Base-by-base conservation (phyloP, 2,329 filamentous ascomycete genomes). In the Aspergillus candidus region DNA sequence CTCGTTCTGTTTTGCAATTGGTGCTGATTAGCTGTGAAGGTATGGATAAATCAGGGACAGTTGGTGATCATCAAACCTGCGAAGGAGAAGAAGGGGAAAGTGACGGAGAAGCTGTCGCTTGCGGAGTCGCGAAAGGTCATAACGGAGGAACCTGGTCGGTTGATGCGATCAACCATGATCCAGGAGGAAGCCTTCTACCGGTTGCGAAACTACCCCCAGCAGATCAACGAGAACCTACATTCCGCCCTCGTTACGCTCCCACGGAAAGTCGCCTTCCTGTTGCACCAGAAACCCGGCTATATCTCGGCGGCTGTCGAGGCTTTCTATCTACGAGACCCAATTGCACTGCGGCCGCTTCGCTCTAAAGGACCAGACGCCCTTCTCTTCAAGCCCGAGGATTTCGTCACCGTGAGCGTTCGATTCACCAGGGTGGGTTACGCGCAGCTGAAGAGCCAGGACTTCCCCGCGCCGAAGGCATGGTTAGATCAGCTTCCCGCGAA, bases 351-450 rank as follows among this genome's bases (percentile, higher is more conserved):
- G 43, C 79, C 82, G 1, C 71, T 95, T 3, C 71, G 82, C 43
- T 75, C 76, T 2, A 71, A 76, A 41, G 72, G 77, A 30, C 65
- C 77, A 0, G 68, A 65, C 0, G 65, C 70, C 0, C 72, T 89
- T 2, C 60, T 66, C 2, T 94, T 98, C 56, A 76, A 82, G 3
- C 89, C 89, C 0, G 68, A 76, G 36, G 91, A 97, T 60, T 78
- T 94, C 32, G 84, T 96, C 8, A 83, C 80, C 0, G 72, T 88
- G 22, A 90, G 86, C 56, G 79, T 87, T 27, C 82, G 78, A 35
- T 96, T 97, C 63, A 95, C 89, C 4, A 88, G 83, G 62, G 83
- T 94, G 0, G 80, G 94, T 2, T 98, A 87, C 61, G 93, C 94
- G 4, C 93, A 98, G 62, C 69, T 98, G 6, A 85, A 84, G 48